These are phyloP conservation scores for Dittrichia graveolens DNA, from an alignment of 129 eudicot genomes.

Conservation along the genomic window DNA sequence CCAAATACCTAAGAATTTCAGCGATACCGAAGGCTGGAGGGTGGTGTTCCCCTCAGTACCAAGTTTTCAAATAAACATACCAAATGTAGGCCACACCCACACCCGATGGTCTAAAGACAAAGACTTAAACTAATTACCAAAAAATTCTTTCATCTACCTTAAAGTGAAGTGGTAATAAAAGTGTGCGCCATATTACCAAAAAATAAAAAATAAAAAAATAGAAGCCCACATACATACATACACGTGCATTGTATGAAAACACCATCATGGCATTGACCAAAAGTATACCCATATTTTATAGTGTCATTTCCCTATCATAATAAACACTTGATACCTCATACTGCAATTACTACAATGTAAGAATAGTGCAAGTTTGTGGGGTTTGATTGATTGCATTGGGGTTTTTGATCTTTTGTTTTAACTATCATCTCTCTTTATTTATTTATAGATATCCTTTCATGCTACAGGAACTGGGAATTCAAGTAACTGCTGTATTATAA, in stretches of 20 bases:
- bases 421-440: no score
- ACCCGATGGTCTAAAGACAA: no score
- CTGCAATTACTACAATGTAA: constrained; percentile 21
- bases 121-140: no score
- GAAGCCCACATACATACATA: constrained; percentile 6
- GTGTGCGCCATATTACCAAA: neutral
- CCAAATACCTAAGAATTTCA: no score
- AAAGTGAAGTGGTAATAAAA: neutral
- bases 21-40: no score
- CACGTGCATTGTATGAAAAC: constrained; percentile 35
- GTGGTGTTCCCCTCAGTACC: no score
- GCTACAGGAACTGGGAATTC: no score
- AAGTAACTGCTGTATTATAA: no score
- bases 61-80: no score
- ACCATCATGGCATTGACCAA: constrained; percentile 40
- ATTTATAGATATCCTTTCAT: no score
- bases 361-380: constrained; percentile 22
- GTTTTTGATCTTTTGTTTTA: neutral
- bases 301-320: constrained; percentile 29
- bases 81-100: no score
- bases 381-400: neutral
- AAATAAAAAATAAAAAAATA: neutral
- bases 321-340: constrained; percentile 25
- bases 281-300: constrained; percentile 12
- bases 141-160: neutral